phyloP scores from a whole-genome alignment of 495 filamentous ascomycete species.

The Trichoderma reesei region DNA sequence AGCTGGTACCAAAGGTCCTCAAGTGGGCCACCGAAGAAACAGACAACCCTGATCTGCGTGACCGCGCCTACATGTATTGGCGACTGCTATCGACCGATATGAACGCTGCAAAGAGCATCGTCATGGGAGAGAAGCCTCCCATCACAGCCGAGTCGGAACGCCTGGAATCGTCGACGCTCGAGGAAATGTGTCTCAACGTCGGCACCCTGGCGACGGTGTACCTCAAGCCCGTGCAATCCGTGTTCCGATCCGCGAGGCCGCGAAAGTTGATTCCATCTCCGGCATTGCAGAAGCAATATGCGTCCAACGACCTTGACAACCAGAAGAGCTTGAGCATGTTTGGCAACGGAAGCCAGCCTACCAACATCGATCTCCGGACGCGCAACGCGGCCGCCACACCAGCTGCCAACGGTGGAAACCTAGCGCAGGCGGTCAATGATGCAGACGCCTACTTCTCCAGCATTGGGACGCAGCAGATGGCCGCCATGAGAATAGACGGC shows the following conservation, averaged over 20 bases:
- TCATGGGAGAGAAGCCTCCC: constrained; percentile 94
- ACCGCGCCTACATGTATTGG: constrained; percentile 99
- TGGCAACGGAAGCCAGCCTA: constrained; percentile 41
- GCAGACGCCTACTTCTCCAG: constrained; percentile 81
- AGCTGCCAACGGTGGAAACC: constrained; percentile 26
- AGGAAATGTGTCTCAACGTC: constrained; percentile 95
- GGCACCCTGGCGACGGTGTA: constrained; percentile 96
- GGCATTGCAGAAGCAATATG: constrained; percentile 61
- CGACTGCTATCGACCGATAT: constrained; percentile 91
- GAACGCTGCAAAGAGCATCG: constrained; percentile 70
- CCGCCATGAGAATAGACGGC: constrained; percentile 50
- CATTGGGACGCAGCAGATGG: constrained; percentile 61
- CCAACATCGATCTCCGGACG: constrained; percentile 24
- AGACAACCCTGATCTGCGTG: constrained; percentile 91
- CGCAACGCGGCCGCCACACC: constrained; percentile 18
- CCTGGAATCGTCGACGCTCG: constrained; percentile 79
- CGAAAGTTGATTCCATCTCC: constrained; percentile 69
- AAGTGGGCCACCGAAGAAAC: constrained; percentile 99
- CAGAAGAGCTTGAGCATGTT: constrained; percentile 43
- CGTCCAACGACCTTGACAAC: constrained; percentile 36
- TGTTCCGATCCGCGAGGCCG: constrained; percentile 85
- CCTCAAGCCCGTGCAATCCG: constrained; percentile 91
- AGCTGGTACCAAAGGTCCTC: constrained; percentile 88
- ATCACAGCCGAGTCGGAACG: constrained; percentile 97
- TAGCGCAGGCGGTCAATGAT: constrained; percentile 64